Percentiles rank a stretch among this genome's conserved stretches.
phyloP scores from a whole-genome alignment of 2,329 filamentous ascomycete genomes.

The Myriosclerotinia duriaeana region DNA sequence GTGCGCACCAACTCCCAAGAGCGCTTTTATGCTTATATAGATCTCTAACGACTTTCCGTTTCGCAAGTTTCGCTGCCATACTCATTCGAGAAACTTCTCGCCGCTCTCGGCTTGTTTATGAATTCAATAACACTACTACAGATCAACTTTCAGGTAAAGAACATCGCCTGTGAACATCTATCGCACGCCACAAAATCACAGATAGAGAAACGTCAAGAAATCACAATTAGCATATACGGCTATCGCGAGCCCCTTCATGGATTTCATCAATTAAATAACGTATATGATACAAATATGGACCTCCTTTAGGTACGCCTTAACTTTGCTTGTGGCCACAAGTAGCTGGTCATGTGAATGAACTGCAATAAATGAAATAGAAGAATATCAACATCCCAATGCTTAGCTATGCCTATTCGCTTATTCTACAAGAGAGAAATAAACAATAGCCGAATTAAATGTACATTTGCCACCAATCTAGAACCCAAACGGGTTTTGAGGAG shows the following conservation, averaged over 20 bases:
- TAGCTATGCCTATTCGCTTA: constrained; percentile 35
- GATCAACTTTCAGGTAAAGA: neutral
- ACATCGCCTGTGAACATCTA: neutral
- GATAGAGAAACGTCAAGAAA: neutral
- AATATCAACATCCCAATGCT: constrained; percentile 35
- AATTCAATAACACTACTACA: neutral
- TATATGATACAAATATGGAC: constrained; percentile 18
- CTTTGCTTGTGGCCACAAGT: neutral
- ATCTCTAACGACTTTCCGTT: neutral
- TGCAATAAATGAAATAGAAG: constrained; percentile 15
- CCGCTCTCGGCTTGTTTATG: neutral
- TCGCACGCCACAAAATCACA: neutral
- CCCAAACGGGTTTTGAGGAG: constrained; percentile 69
- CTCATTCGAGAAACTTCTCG: neutral
- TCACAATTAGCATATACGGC: neutral
- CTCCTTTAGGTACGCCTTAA: constrained; percentile 10
- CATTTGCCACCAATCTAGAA: constrained; percentile 49
- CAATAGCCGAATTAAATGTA: constrained; percentile 32
- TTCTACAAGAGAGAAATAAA: constrained; percentile 35
- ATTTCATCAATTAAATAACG: constrained; percentile 23
- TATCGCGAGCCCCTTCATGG: neutral
- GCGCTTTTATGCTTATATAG: neutral
- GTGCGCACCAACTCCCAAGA: neutral
- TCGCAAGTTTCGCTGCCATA: neutral
- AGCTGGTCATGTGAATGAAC: constrained; percentile 10